phyloP scores from a whole-genome alignment of 139 green algal genomes.

The Chlorella sp. region DNA sequence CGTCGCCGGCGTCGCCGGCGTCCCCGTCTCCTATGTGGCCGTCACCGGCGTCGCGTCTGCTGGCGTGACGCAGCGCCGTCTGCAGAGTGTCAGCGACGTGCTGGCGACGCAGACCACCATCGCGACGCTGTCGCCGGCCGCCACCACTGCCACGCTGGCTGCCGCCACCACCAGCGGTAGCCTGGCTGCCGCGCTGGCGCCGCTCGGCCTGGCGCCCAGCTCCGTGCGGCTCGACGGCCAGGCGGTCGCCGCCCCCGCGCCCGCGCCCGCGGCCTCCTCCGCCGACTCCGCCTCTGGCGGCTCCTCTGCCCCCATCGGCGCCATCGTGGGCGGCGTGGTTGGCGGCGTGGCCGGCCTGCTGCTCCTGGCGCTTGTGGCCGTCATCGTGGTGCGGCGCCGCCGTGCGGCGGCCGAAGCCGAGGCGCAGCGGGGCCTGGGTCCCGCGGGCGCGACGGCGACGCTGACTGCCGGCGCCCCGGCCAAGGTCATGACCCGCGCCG shows the following conservation, averaged over 20 bases:
- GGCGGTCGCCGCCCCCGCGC: background rate
- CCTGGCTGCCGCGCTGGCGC: background rate
- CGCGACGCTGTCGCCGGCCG: background rate
- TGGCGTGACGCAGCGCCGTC: slow-evolving; percentile 1
- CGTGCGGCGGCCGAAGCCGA: background rate
- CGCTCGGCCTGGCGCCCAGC: slow-evolving; percentile 1
- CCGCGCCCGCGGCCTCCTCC: background rate
- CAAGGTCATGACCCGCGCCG: background rate
- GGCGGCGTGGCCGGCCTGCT: background rate
- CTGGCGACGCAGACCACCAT: too few species aligned
- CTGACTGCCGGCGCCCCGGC: background rate
- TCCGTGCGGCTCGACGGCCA: background rate
- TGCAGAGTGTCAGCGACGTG: background rate
- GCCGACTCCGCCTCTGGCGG: background rate
- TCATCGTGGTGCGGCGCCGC: background rate
- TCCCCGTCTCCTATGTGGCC: background rate
- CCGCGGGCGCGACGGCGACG: background rate
- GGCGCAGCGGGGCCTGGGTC: background rate
- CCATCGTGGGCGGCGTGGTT: slow-evolving; percentile 8
- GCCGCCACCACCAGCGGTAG: background rate
- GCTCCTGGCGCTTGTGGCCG: background rate
- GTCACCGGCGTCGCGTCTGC: background rate
- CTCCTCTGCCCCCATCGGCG: background rate
- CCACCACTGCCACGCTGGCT: background rate
- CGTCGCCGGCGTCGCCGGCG: background rate